These are phyloP conservation scores for Flaveria trinervia DNA, from an alignment of 129 eudicot species.

Conservation along the genomic window DNA sequence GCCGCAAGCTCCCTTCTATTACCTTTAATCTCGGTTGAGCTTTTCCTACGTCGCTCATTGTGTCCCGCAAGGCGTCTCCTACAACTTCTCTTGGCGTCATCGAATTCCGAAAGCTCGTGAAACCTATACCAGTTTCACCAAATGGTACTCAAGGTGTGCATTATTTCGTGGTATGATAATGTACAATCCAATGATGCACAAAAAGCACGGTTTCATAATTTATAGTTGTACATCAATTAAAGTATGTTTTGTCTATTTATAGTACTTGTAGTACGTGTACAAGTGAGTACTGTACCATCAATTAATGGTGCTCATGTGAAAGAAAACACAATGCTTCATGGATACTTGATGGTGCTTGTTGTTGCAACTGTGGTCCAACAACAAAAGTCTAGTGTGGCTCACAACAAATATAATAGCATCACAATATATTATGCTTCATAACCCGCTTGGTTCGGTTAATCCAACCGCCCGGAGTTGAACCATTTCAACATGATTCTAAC, in stretches of 20 bases:
- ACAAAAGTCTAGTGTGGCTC: not conserved
- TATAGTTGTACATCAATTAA: slow-evolving; percentile 27
- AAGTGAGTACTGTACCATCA: slow-evolving; percentile 36
- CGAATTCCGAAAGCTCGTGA: slow-evolving; percentile 68
- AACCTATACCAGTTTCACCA: slow-evolving; percentile 40
- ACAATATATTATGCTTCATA: not conserved
- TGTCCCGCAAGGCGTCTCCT: slow-evolving; percentile 72
- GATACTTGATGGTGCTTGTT: slow-evolving; percentile 11
- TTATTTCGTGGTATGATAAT: not conserved
- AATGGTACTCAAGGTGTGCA: not conserved
- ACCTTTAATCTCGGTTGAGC: slow-evolving; percentile 40
- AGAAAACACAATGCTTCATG: not conserved
- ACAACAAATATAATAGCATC: not conserved
- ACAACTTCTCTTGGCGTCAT: slow-evolving; percentile 75
- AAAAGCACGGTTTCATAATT: slow-evolving; percentile 8
- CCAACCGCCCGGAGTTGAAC: not conserved
- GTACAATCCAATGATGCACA: slow-evolving; percentile 12
- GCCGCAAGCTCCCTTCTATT: slow-evolving; percentile 33
- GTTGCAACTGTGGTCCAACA: slow-evolving; percentile 7
- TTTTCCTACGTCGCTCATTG: slow-evolving; percentile 69
- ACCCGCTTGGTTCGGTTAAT: not conserved
- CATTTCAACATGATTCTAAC: not conserved
- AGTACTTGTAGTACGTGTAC: slow-evolving; percentile 28
- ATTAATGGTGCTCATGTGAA: slow-evolving; percentile 38
- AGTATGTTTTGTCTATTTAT: slow-evolving; percentile 39